Evolutionary conservation across 176 grass and related monocot species (phyloP).

Genomic region (Paspalum notatum): DNA sequence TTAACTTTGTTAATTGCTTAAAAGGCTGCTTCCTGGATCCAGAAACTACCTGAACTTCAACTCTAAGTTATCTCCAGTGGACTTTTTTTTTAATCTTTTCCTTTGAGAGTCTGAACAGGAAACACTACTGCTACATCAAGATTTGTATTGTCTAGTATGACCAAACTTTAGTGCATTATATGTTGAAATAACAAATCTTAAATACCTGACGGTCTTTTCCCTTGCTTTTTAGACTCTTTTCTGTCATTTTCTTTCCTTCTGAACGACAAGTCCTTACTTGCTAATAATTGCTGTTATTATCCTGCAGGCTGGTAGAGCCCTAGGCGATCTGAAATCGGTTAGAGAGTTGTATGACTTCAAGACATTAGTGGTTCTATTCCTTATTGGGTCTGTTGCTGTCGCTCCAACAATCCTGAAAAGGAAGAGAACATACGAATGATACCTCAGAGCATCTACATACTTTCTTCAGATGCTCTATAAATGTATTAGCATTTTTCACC

Average conservation of each 20-base stretch:
- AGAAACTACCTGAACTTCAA: conserved; percentile 9
- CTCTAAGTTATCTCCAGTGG: not conserved
- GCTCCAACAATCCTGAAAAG: conserved; percentile 85
- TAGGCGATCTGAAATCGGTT: conserved; percentile 84
- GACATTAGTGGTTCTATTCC: conserved; percentile 84
- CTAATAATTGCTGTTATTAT: conserved; percentile 10
- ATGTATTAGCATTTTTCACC: conserved; percentile 26
- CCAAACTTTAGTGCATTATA: not conserved
- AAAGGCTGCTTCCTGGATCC: not conserved
- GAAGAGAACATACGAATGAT: conserved; percentile 90
- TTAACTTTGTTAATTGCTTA: not conserved
- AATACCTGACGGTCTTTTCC: not conserved
- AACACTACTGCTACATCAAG: not conserved
- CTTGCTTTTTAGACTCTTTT: conserved; percentile 2
- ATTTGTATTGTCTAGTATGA: not conserved
- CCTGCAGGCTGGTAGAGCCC: conserved; percentile 81
- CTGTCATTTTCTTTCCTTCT: not conserved
- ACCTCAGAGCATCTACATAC: conserved; percentile 20
- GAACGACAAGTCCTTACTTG: not conserved
- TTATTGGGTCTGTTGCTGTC: conserved; percentile 80
- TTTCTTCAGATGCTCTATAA: conserved; percentile 3
- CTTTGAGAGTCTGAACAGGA: no score
- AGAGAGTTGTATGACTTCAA: conserved; percentile 94
- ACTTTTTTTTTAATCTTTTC: not conserved
- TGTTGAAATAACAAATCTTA: not conserved